Evolutionary conservation across 108 stramenopile genomes (phyloP).

Genomic region (Bacterosira constricta): DNA sequence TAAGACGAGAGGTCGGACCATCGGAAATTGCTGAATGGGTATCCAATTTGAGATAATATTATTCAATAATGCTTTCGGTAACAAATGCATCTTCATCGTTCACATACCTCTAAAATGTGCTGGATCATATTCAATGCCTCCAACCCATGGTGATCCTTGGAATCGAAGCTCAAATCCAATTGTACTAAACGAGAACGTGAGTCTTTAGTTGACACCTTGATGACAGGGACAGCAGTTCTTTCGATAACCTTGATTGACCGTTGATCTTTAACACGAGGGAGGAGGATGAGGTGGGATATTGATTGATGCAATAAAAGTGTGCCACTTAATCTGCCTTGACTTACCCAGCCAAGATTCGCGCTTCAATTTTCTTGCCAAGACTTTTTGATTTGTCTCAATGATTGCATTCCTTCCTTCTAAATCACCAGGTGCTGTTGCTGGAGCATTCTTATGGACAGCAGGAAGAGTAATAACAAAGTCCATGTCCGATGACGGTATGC

Average conservation of each 20-base stretch:
- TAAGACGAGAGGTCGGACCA: constrained; percentile 76
- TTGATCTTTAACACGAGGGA: constrained; percentile 39
- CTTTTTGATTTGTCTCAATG: constrained; percentile 90
- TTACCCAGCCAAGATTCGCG: constrained; percentile 83
- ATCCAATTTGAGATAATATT: too few relatives aligned
- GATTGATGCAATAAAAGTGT: not conserved
- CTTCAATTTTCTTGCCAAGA: constrained; percentile 88
- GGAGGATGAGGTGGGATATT: not conserved
- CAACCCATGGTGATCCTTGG: constrained; percentile 80
- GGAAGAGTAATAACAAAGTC: constrained; percentile 95
- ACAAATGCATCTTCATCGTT: not conserved
- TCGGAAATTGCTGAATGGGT: constrained; percentile 72
- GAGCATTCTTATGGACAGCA: constrained; percentile 89
- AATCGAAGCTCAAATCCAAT: constrained; percentile 85
- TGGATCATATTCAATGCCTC: constrained; percentile 74
- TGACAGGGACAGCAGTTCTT: constrained; percentile 80
- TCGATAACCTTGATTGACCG: constrained; percentile 86
- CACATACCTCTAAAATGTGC: constrained; percentile 37
- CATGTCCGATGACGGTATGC: constrained; percentile 88
- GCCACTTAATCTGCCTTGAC: not conserved
- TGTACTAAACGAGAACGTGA: constrained; percentile 67
- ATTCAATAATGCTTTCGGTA: too few relatives aligned
- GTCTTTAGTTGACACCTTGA: constrained; percentile 87
- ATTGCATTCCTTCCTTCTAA: constrained; percentile 95
- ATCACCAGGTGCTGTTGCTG: constrained; percentile 88